phyloP scores from a whole-genome alignment of 495 filamentous ascomycete genomes.

The Aspergillus cavernicola region DNA sequence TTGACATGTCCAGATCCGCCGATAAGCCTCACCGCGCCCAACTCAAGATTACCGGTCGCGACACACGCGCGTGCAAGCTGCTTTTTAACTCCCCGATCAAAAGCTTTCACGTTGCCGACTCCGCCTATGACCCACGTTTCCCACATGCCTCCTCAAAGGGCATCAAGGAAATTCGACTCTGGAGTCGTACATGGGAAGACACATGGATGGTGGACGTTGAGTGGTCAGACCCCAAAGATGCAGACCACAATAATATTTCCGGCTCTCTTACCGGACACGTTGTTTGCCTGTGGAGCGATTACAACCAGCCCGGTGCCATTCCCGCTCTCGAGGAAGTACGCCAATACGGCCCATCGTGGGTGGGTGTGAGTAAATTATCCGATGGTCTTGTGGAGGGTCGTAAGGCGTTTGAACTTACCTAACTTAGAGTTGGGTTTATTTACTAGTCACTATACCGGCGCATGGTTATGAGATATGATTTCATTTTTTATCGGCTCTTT shows the following conservation, averaged over 20 bases:
- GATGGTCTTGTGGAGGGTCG: conserved; percentile 81
- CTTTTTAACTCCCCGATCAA: conserved; percentile 59
- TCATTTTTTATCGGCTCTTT: neutral
- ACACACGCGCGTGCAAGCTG: conserved; percentile 70
- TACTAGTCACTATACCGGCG: neutral
- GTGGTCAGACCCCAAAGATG: conserved; percentile 42
- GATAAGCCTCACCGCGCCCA: conserved; percentile 37
- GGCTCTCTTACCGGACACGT: conserved; percentile 61
- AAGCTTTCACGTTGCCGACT: conserved; percentile 57
- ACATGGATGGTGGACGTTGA: conserved; percentile 73
- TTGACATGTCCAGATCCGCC: conserved; percentile 49
- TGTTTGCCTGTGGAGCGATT: conserved; percentile 86
- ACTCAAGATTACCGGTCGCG: conserved; percentile 58
- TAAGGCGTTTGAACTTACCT: conserved; percentile 51
- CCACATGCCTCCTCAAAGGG: conserved; percentile 50
- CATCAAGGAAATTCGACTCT: conserved; percentile 57
- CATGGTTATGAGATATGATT: neutral
- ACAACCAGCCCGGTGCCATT: conserved; percentile 65
- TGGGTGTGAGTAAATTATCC: conserved; percentile 63
- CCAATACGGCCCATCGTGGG: conserved; percentile 75
- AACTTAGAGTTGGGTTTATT: neutral
- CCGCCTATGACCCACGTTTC: conserved; percentile 55
- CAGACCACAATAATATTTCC: conserved; percentile 26
- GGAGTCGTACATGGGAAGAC: conserved; percentile 70
- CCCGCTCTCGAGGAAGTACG: conserved; percentile 82